Base-by-base conservation (phyloP, 148 eudicot species). In the Spergularia bocconei region DNA sequence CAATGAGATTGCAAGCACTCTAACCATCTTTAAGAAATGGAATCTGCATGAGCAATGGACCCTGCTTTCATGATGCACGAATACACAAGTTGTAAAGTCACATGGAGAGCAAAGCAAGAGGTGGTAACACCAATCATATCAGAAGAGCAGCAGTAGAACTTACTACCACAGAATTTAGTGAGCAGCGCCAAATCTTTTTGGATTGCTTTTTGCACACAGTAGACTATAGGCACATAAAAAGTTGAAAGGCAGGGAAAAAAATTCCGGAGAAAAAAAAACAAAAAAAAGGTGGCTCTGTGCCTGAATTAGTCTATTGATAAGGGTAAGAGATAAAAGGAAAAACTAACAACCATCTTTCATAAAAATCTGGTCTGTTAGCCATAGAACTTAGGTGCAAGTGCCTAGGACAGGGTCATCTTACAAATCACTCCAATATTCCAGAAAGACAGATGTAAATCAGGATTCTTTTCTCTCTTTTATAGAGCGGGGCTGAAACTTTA, bases 1-100 rank as follows among this genome's bases (percentile, higher is more conserved):
- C 59, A 12, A 21, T 23, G 68, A 61, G 38, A 64, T 67, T 69
- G 9, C 62, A 73, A 57, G 19, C 48, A 67, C 67, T 50, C 61
- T 25, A 66, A 57, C 47, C 50, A 6, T 59, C 36, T 51, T 25
- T 20, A 48, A 3, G 15, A 29, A 53, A 57, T 50, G n/a, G 2
- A 17, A 11, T 68, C 51, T 20, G 52, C 38, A 48, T 66, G 71
- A n/a, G 73, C 29, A 11, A 54, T 61, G 70, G 5, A 14, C 11
- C 20, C 25, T 17, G n/a, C 14, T 33, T 13, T 47, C 41, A 56
- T 1, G 63, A 38, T 41, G 23, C 70, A 65, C 44, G 56, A 56
- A 39, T 23, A 29, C 38, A 52, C 3, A 65, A 2, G 5, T 44
- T 44, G 10, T 69, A 14, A 14, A 69, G 21, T 7, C 71, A 67